phyloP scores from a whole-genome alignment of 768 basidiomycete species.

The Tephrocybe sp. region DNA sequence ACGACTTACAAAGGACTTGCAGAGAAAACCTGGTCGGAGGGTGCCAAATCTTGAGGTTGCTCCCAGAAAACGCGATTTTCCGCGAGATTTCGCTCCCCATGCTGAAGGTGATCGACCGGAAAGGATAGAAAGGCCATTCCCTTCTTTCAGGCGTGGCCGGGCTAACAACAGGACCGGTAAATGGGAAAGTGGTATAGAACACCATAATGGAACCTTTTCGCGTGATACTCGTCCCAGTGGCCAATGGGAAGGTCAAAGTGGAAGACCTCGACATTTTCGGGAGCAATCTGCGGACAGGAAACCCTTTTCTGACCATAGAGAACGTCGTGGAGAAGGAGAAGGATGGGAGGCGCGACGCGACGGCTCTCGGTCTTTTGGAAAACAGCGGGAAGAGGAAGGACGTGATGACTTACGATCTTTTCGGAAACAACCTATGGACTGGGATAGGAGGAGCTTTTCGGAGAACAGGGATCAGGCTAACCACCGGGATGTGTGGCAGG shows the following conservation, averaged over 20 bases:
- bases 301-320: neutral
- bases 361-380: neutral
- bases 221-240: neutral
- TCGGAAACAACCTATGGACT: no score
- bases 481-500: no score
- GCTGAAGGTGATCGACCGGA: neutral
- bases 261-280: neutral
- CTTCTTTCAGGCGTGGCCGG: conserved; percentile 11
- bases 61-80: conserved; percentile 10
- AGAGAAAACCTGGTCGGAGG: conserved; percentile 3
- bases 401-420: no score
- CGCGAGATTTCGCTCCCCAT: conserved; percentile 17
- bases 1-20: conserved; percentile 15
- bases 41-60: conserved; percentile 14
- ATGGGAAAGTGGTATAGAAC: conserved; percentile 1
- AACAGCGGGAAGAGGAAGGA: neutral
- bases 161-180: conserved; percentile 3
- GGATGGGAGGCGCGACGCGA: neutral
- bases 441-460: no score
- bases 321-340: neutral
- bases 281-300: neutral
- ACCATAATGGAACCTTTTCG: neutral
- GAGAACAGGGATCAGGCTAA: no score
- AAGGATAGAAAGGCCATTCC: neutral
- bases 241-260: neutral